Base-by-base conservation (phyloP, 225 moss, liverwort and hornwort genomes). In the Marchantia polymorpha region DNA sequence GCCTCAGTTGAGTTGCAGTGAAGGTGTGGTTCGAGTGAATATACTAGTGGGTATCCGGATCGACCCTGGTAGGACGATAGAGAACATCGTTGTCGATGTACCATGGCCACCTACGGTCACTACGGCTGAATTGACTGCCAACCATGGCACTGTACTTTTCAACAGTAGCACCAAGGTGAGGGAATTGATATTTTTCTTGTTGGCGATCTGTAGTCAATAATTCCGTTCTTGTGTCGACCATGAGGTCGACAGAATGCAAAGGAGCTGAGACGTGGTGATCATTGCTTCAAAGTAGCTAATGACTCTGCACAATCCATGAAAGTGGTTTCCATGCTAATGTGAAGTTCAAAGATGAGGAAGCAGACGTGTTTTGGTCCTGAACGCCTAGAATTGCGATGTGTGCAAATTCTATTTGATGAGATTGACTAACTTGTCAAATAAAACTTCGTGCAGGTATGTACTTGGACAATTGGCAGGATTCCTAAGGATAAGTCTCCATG, bases 401-500 rank as follows among this genome's bases (percentile, higher is more conserved):
- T 39, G 2, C 39, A 39, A 39, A 39, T 39, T 39, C 39, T 39
- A 67, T 67, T 12, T 4, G 12, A 10, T 9, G 4, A 67, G 31
- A 13, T 7, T 25, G 14, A 12, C 70, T 50, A 47, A 50, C 16
- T 23, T 10, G 9, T 39, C 13, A 12, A 53, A 30, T 26, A 48
- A 22, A 15, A 27, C 51, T 80, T 83, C 86, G 74, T 92, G 74
- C 93, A 99, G 97, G 84, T 91, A 65, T 90, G 90, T 74, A 90
- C 90, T 31, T 99, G 99, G 99, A 90, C 88, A 27, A 69, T 99
- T 68, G 99, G 99, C 67, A 89, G 92, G 58, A 89, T 99, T 83
- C 95, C 93, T 52, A 99, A 94, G 79, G 99, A 99, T 69, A 99
- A 92, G 80, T 88, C 94, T 74, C 99, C 99, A 52, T 95, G 99